Evolutionary conservation across 208 protist species (phyloP).

Genomic region (Angomonas desouzai): DNA sequence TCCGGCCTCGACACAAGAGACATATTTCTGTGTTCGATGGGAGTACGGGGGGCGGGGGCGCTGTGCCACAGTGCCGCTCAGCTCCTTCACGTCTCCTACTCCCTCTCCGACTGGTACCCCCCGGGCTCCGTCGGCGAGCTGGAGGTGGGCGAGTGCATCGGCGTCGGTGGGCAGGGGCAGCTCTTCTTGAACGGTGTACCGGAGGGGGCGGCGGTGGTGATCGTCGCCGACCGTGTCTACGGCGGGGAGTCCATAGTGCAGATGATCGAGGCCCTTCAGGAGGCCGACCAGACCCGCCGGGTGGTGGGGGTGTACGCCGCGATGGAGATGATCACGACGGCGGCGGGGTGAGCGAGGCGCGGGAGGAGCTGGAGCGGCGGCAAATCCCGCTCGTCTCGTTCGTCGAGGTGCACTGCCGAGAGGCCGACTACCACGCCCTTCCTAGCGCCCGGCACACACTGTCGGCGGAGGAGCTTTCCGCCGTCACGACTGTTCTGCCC

Average conservation of each 20-base stretch:
- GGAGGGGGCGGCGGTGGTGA: slow-evolving; percentile 13
- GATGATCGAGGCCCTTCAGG: slow-evolving; percentile 20
- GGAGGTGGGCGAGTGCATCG: slow-evolving; percentile 19
- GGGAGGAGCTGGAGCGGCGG: not conserved
- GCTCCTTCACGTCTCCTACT: slow-evolving; percentile 20
- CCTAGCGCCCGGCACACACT: not conserved
- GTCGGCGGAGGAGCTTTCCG: not conserved
- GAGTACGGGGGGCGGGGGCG: slow-evolving; percentile 21
- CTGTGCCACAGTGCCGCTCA: slow-evolving; percentile 23
- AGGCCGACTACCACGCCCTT: not conserved
- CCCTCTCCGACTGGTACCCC: slow-evolving; percentile 40
- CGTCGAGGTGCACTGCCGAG: slow-evolving; percentile 8
- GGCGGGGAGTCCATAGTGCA: slow-evolving; percentile 13
- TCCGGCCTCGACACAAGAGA: not conserved
- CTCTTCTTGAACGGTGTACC: slow-evolving; percentile 32
- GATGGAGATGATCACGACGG: not conserved
- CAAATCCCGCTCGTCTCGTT: slow-evolving; percentile 10
- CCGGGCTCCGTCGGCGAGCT: slow-evolving; percentile 26
- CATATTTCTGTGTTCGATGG: slow-evolving; percentile 24
- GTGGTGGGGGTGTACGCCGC: not conserved
- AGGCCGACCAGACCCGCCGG: slow-evolving; percentile 11
- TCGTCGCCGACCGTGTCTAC: slow-evolving; percentile 24
- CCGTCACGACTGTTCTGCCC: too few species aligned
- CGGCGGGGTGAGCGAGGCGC: slow-evolving; percentile 10
- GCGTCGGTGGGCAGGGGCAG: slow-evolving; percentile 17